Percentiles rank a stretch among this genome's conserved stretches.
phyloP scores from a whole-genome alignment of 805 yeast genomes.

The Debaryomyces prosopidis region DNA sequence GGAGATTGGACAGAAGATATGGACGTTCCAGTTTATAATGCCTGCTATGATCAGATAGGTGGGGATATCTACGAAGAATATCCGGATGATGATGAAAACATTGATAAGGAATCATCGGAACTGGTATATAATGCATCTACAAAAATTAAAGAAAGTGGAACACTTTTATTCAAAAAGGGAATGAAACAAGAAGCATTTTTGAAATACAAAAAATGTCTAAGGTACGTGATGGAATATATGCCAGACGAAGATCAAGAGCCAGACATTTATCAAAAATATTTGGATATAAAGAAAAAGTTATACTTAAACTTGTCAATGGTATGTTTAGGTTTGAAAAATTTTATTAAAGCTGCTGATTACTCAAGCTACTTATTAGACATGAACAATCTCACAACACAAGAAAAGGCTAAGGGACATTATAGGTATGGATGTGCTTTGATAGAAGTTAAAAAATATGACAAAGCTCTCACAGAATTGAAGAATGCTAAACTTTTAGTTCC shows the following conservation, averaged over 20 bases:
- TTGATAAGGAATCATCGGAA: conserved; percentile 58
- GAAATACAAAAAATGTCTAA: conserved; percentile 64
- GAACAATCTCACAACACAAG: conserved; percentile 33
- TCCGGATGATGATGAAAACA: conserved; percentile 68
- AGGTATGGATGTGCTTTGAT: conserved; percentile 53
- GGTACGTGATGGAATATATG: conserved; percentile 69
- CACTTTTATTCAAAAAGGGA: conserved; percentile 55
- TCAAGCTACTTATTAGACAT: conserved; percentile 57
- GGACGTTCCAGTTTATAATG: conserved; percentile 60
- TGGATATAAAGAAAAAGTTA: conserved; percentile 51
- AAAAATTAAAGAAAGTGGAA: conserved; percentile 68
- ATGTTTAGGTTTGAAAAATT: conserved; percentile 50
- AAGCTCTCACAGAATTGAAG: conserved; percentile 49
- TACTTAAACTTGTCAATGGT: conserved; percentile 63
- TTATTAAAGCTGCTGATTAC: conserved; percentile 51
- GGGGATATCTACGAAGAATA: conserved; percentile 76
- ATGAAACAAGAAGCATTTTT: conserved; percentile 52
- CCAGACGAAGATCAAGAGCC: conserved; percentile 70
- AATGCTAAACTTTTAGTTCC: conserved; percentile 47
- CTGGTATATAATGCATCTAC: conserved; percentile 51
- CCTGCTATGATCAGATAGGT: conserved; percentile 59
- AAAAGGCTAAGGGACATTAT: conserved; percentile 58
- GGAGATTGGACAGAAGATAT: conserved; percentile 61
- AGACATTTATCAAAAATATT: conserved; percentile 49
- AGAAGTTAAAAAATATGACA: conserved; percentile 46